phyloP scores from a whole-genome alignment of 345 rosid species.

The Populus simonii region DNA sequence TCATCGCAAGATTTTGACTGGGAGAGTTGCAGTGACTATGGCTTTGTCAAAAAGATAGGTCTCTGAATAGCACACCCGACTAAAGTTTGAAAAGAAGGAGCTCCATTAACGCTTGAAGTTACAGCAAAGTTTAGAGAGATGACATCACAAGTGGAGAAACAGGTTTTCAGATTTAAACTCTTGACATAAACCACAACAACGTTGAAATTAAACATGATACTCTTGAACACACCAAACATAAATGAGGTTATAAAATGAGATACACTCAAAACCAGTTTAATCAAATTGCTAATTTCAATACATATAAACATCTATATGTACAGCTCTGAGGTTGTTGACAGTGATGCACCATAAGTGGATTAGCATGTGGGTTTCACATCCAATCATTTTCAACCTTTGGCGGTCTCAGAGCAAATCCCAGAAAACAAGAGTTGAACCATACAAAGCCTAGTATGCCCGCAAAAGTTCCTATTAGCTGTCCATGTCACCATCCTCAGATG shows the following conservation, averaged over 20 bases:
- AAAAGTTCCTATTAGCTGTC: slow-evolving; percentile 7
- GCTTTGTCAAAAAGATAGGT: too few relatives aligned
- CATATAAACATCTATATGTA: neutral
- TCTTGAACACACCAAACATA: too few relatives aligned
- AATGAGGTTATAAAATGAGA: too few relatives aligned
- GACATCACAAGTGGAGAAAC: too few relatives aligned
- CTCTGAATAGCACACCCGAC: too few relatives aligned
- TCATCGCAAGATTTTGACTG: too few relatives aligned
- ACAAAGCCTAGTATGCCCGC: too few relatives aligned
- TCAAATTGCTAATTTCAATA: neutral
- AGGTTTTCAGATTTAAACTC: neutral
- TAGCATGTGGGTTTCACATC: neutral
- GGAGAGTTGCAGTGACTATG: too few relatives aligned
- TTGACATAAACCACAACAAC: neutral
- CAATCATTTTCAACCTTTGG: neutral
- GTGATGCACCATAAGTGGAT: neutral
- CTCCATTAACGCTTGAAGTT: too few relatives aligned
- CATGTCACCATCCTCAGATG: slow-evolving; percentile 22
- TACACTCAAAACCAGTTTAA: neutral
- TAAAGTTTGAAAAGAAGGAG: too few relatives aligned
- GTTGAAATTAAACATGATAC: neutral
- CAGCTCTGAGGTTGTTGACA: neutral
- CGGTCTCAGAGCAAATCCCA: neutral
- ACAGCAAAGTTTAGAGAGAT: too few relatives aligned
- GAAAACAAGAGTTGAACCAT: neutral